Evolutionary conservation across 805 yeast genomes (phyloP), one percentile per base, ranked within the genome.

Genomic region (Zygosaccharomyces siamensis): DNA sequence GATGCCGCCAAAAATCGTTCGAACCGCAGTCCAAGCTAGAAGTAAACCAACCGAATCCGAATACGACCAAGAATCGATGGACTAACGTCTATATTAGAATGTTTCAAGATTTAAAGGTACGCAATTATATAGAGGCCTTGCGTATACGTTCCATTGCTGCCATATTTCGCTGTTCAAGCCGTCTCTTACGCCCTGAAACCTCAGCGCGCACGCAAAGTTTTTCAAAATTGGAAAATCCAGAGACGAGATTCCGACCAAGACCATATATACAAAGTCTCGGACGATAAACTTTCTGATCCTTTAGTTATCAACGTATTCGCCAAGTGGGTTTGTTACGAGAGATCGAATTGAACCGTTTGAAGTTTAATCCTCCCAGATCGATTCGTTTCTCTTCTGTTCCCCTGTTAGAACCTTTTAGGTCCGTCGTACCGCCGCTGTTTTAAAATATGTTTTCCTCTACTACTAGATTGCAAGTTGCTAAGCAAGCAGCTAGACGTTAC

Each of bases 401-500:
- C 21, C 20, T 10, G 3, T 14, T 16, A 5, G 16, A 33, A 18
- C 7, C 16, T 21, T 3, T 33, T 16, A 33, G 37, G 23, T 33
- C 37, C 20, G 12, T 33, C 37, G 21, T 16, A 16, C 37, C 12
- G 37, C 37, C 37, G 37, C 37, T 41, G 27, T 20, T 18, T 30
- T 24, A 20, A 41, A 41, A 14, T 12, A 41, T 41, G 44, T 20
- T 41, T 41, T 41, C 44, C 28, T 41, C 44, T 31, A 30, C 18
- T 26, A 45, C 54, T 28, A 64, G 58, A 56, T 47, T 51, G 46
- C 61, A 59, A 46, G 47, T 57, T 43, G 52, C 56, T 30, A 58
- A 55, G 50, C 62, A 58, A 47, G 52, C 59, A n/a, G 45, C 66
- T 30, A 71, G 74, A 64, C 62, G 67, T 36, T 69, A 62, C 50